phyloP scores from a whole-genome alignment of 306 rosid genomes.

The Aeschynomene evenia region DNA sequence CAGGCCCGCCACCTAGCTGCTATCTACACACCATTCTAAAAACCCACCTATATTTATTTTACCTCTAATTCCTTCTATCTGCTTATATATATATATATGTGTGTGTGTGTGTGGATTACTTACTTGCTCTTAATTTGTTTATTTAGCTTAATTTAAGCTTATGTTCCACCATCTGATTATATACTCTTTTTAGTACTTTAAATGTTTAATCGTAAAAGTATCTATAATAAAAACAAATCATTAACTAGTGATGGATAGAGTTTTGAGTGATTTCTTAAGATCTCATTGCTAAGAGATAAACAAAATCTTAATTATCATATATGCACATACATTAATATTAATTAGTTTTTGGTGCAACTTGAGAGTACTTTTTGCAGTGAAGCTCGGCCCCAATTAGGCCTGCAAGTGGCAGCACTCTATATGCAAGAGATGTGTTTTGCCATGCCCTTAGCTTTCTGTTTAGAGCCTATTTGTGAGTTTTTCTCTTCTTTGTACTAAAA shows the following conservation, averaged over 20 bases:
- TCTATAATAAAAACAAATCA: background rate
- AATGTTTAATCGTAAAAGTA: background rate
- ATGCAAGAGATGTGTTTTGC: background rate
- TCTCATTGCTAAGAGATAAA: background rate
- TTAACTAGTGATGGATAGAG: background rate
- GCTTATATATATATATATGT: too few species aligned
- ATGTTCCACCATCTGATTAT: background rate
- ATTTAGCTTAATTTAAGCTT: background rate
- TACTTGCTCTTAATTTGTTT: background rate
- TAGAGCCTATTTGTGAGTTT: too few species aligned
- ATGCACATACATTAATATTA: too few species aligned
- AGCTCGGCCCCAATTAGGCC: background rate
- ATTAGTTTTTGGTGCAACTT: background rate
- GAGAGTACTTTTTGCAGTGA: background rate
- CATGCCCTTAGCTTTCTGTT: too few species aligned
- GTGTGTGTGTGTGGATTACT: too few species aligned
- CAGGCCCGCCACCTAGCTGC: background rate
- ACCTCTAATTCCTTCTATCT: background rate
- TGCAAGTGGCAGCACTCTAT: slow-evolving; percentile 6
- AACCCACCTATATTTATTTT: background rate
- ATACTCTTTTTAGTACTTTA: background rate
- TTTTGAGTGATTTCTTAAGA: background rate
- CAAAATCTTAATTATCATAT: background rate
- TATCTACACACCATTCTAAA: background rate
- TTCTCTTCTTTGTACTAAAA: too few species aligned